Percentiles rank a stretch among this genome's conserved stretches.
Evolutionary conservation across 176 grass and related monocot species (phyloP).

Genomic region (Dendrocalamus sinicus): DNA sequence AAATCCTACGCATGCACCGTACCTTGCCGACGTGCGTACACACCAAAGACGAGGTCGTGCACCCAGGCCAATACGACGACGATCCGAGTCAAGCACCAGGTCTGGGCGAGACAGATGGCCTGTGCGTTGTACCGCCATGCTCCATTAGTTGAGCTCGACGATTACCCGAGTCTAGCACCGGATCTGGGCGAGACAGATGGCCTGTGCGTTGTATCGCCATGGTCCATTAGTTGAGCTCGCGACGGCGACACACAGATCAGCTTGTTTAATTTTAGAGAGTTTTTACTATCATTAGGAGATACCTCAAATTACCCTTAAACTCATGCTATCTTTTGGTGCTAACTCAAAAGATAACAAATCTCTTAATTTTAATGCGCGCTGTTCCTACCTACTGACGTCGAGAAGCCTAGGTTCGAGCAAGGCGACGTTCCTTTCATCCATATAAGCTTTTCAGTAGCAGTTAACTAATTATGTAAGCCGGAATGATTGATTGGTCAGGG

Average conservation of each 20-base stretch:
- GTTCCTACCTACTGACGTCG: background rate
- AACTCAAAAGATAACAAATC: no score
- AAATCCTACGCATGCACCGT: background rate
- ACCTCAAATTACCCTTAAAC: no score
- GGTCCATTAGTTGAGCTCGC: background rate
- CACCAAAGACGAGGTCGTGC: no score
- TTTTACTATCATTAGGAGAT: no score
- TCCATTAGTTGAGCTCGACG: background rate
- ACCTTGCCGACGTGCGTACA: background rate
- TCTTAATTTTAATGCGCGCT: no score
- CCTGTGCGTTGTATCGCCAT: background rate
- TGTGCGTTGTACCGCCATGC: background rate
- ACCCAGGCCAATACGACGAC: background rate
- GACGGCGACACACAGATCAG: background rate
- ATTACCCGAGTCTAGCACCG: background rate
- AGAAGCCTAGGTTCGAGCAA: background rate
- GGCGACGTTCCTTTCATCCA: background rate
- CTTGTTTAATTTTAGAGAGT: background rate
- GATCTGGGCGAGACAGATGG: background rate
- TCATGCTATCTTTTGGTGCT: no score
- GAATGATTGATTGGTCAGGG: conserved; percentile 4
- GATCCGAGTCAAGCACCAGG: background rate
- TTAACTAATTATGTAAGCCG: background rate
- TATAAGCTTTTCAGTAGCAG: background rate
- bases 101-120: background rate